Base-by-base conservation (phyloP, 306 rosid species). In the Cucumis cinereus region DNA sequence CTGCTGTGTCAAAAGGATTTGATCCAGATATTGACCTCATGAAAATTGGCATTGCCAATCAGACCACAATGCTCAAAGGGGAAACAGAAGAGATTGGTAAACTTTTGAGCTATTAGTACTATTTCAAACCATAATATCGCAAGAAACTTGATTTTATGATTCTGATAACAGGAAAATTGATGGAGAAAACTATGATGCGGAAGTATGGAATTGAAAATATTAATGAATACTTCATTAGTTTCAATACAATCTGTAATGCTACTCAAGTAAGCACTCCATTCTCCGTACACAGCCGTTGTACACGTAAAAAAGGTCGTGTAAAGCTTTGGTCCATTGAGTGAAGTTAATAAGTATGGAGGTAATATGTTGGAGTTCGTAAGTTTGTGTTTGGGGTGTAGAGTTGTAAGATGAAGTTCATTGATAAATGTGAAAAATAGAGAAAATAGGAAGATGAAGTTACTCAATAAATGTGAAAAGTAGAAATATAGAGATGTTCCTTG, bases 21-120 rank as follows among this genome's bases (percentile, higher is more conserved):
- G 89, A 93, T 79, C 98, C 97, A 2, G 93, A 91, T 56, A 80
- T 6, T n/a, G 96, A 91, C 79, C 89, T 91, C 20, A 40, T 82
- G 28, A 91, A 89, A 85, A 12, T 81, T 36, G 98, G 98, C 75
- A 86, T 93, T 75, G 96, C 98, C 12, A 93, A 93, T 83, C 98
- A 93, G 94, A 93, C 98, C 64, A 93, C 98, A 30, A 91, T 93
- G 97, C 96, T 91, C 77, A 93, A 93, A 85, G 97, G 97, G 79
- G 98, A 93, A 86, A 93, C 97, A 0, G 96, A 93, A 85, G 98
- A 91, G 41, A 93, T 93, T 60, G 98, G 98, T 93, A 77, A 81
- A 92, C 66, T 57, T 35, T 19, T 13, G 71, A 35, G 76, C 35
- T 28, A 38, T 33, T 79, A 67, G 11, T 78, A 53, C 40, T 59